phyloP scores from a whole-genome alignment of 2,329 filamentous ascomycete species.

The Magnaporthales sp. region DNA sequence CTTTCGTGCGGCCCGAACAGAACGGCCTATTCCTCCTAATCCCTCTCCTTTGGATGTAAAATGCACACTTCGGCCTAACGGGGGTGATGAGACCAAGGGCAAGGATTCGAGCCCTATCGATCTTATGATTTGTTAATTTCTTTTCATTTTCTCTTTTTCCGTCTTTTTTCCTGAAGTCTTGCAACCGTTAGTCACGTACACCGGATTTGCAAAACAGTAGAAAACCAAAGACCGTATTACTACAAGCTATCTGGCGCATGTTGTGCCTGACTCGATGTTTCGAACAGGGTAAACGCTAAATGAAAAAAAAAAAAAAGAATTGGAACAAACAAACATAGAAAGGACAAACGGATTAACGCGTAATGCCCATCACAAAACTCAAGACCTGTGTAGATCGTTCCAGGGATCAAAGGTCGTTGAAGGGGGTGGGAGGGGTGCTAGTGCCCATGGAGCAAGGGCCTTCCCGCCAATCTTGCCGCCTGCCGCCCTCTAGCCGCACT shows the following conservation, averaged over 20 bases:
- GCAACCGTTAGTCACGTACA: neutral
- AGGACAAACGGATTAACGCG: neutral
- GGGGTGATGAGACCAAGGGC: neutral
- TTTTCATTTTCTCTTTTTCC: neutral
- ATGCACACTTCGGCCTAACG: neutral
- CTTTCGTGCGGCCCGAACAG: neutral
- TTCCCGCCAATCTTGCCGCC: neutral
- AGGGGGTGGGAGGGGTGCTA: neutral
- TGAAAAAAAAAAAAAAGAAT: neutral
- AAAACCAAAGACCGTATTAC: neutral
- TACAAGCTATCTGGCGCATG: neutral
- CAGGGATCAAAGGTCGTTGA: neutral
- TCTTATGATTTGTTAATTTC: neutral
- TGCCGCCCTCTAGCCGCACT: neutral
- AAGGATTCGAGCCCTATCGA: neutral
- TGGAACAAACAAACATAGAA: neutral
- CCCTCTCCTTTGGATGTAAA: neutral
- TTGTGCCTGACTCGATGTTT: neutral
- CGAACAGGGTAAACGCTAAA: neutral
- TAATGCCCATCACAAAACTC: neutral
- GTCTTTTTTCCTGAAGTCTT: neutral
- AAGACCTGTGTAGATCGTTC: neutral
- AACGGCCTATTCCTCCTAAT: neutral
- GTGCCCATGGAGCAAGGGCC: neutral
- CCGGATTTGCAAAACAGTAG: neutral